These are phyloP conservation scores for Aspergillus nanangensis DNA, from an alignment of 495 filamentous ascomycete genomes.

Conservation along the genomic window DNA sequence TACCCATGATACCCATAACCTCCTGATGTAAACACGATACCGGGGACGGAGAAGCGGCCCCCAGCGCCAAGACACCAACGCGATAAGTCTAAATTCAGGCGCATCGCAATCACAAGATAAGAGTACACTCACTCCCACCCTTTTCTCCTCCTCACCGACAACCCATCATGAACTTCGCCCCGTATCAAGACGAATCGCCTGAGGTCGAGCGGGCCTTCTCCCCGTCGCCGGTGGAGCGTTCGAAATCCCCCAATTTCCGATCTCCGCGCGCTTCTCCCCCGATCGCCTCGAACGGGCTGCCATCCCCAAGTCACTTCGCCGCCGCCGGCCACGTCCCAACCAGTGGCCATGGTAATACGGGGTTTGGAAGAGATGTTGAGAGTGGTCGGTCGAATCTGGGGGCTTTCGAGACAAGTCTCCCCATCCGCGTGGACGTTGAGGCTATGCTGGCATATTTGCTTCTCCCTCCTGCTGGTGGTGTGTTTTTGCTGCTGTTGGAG, in stretches of 20 bases:
- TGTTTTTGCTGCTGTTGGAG: conserved; percentile 80
- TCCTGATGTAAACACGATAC: neutral
- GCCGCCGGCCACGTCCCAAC: conserved; percentile 13
- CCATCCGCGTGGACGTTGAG: conserved; percentile 79
- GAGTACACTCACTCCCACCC: too few species aligned
- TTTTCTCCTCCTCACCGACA: neutral
- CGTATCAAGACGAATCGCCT: conserved; percentile 86
- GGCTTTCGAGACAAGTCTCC: conserved; percentile 74
- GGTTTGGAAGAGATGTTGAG: conserved; percentile 35
- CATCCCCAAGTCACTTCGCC: conserved; percentile 38
- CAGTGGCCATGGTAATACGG: conserved; percentile 29
- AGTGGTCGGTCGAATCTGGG: conserved; percentile 63
- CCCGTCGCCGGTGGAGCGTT: conserved; percentile 48
- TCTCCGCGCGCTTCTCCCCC: conserved; percentile 30
- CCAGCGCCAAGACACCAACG: neutral
- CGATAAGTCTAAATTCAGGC: neutral
- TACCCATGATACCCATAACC: conserved; percentile 19
- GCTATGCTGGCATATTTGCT: conserved; percentile 86
- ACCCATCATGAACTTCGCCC: conserved; percentile 80
- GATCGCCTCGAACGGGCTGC: conserved; percentile 32
- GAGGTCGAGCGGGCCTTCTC: conserved; percentile 71
- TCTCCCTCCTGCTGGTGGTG: conserved; percentile 80
- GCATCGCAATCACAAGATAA: too few species aligned
- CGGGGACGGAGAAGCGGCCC: neutral
- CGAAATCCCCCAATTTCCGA: conserved; percentile 45